phyloP scores from a whole-genome alignment of 2,329 filamentous ascomycete species.

The Cladophialophora chaetospira region DNA sequence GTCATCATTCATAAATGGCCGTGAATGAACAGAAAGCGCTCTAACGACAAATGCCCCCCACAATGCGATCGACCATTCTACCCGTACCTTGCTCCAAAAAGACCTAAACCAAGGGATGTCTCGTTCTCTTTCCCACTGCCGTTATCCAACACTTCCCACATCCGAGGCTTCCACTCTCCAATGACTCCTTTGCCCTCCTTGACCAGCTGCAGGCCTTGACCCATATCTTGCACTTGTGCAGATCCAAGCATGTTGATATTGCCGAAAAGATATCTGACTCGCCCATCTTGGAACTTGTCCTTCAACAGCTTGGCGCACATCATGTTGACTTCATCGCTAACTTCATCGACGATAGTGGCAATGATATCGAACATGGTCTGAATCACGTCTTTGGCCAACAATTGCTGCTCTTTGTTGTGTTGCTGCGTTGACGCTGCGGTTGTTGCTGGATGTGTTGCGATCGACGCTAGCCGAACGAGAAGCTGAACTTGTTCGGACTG shows the following conservation, averaged over 20 bases:
- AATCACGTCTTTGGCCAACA: constrained; percentile 21
- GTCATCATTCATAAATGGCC: not conserved
- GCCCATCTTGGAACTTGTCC: constrained; percentile 36
- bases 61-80: constrained; percentile 1
- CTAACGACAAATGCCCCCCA: not conserved
- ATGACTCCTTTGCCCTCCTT: constrained; percentile 31
- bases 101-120: constrained; percentile 30
- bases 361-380: constrained; percentile 48
- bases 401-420: constrained; percentile 18
- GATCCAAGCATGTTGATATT: constrained; percentile 30
- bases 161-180: constrained; percentile 32
- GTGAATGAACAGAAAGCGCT: not conserved
- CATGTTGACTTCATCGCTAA: constrained; percentile 47
- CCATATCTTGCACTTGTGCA: constrained; percentile 23
- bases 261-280: constrained; percentile 29
- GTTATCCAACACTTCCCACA: constrained; percentile 34
- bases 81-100: constrained; percentile 30
- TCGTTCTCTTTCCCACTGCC: constrained; percentile 32
- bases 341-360: constrained; percentile 46
- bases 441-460: constrained; percentile 37
- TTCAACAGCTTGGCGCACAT: constrained; percentile 47
- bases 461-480: constrained; percentile 33
- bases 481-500: constrained; percentile 29
- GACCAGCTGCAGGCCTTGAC: constrained; percentile 28
- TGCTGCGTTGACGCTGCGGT: constrained; percentile 32